Evolutionary conservation across 805 yeast genomes (phyloP).

Genomic region (Kazachstania viticola): DNA sequence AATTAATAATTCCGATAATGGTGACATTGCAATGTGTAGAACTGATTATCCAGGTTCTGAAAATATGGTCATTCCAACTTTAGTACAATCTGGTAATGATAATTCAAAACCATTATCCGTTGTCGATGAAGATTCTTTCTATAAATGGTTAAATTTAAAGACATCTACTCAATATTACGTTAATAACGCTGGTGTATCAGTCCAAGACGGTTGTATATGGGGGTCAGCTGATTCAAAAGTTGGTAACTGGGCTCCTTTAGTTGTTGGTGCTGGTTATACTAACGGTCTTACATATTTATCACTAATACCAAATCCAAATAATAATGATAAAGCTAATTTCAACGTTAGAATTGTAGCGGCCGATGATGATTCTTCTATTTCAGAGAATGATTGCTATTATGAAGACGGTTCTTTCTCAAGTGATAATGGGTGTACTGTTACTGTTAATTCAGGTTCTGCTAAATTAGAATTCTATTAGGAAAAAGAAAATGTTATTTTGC

Average conservation of each 20-base stretch:
- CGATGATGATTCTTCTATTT: conserved; percentile 42
- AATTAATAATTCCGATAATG: conserved; percentile 47
- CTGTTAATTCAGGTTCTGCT: conserved; percentile 48
- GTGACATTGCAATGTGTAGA: conserved; percentile 82
- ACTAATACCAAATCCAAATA: conserved; percentile 92
- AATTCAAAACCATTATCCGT: conserved; percentile 55
- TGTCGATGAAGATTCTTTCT: conserved; percentile 69
- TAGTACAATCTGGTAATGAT: conserved; percentile 65
- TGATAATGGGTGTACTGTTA: conserved; percentile 73
- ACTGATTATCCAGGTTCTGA: conserved; percentile 99
- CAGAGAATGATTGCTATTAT: conserved; percentile 70
- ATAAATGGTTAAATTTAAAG: conserved; percentile 64
- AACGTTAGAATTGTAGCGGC: conserved; percentile 71
- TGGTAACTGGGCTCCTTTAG: conserved; percentile 98
- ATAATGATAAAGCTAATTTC: conserved; percentile 53
- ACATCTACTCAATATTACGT: conserved; percentile 97
- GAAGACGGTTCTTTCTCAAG: conserved; percentile 64
- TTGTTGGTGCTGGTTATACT: conserved; percentile 84
- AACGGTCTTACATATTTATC: conserved; percentile 69
- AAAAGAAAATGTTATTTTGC: too few relatives aligned
- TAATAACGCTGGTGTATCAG: conserved; percentile 87
- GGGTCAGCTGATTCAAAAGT: conserved; percentile 65
- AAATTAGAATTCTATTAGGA: conserved; percentile 43
- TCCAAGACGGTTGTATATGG: conserved; percentile 92
- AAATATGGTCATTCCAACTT: conserved; percentile 93